These are phyloP conservation scores for Neonectria punicea DNA, from an alignment of 2,329 filamentous ascomycete species.

Conservation along the genomic window DNA sequence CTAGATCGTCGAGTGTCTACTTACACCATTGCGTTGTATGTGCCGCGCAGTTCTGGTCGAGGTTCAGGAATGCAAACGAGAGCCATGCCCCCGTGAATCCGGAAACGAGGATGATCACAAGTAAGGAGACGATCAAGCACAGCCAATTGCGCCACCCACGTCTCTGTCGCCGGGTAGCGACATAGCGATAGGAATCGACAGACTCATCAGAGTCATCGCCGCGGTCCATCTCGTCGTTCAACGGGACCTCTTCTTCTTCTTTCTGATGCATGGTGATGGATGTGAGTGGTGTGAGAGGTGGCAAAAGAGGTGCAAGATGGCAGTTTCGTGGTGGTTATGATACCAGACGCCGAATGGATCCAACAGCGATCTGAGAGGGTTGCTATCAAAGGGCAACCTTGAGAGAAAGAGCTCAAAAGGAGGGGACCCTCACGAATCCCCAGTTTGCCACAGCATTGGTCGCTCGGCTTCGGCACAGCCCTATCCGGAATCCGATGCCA, in stretches of 20 bases:
- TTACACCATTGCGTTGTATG: slow-evolving; percentile 53
- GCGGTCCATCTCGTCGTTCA: slow-evolving; percentile 26
- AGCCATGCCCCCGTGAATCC: slow-evolving; percentile 35
- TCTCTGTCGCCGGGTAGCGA: slow-evolving; percentile 22
- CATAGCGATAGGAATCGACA: slow-evolving; percentile 31
- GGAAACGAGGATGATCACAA: slow-evolving; percentile 28
- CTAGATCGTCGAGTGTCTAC: slow-evolving; percentile 19
- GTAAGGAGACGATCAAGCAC: slow-evolving; percentile 16
- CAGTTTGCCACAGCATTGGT: slow-evolving; percentile 12
- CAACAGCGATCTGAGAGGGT: background rate
- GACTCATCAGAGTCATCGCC: slow-evolving; percentile 35
- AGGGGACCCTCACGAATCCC: slow-evolving; percentile 21
- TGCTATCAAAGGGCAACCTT: slow-evolving; percentile 19
- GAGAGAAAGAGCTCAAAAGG: slow-evolving; percentile 8
- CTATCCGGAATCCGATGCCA: slow-evolving; percentile 23
- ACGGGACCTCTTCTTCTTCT: slow-evolving; percentile 35
- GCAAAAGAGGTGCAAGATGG: background rate
- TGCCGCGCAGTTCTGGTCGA: slow-evolving; percentile 37
- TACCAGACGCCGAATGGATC: background rate
- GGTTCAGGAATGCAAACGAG: slow-evolving; percentile 33
- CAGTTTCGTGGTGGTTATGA: background rate
- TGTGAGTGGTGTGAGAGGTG: background rate
- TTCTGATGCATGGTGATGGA: slow-evolving; percentile 33
- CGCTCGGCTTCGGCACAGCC: slow-evolving; percentile 23
- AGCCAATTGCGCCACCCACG: slow-evolving; percentile 30